Evolutionary conservation across 306 rosid genomes (phyloP).

Genomic region (Cucurbita maxima): DNA sequence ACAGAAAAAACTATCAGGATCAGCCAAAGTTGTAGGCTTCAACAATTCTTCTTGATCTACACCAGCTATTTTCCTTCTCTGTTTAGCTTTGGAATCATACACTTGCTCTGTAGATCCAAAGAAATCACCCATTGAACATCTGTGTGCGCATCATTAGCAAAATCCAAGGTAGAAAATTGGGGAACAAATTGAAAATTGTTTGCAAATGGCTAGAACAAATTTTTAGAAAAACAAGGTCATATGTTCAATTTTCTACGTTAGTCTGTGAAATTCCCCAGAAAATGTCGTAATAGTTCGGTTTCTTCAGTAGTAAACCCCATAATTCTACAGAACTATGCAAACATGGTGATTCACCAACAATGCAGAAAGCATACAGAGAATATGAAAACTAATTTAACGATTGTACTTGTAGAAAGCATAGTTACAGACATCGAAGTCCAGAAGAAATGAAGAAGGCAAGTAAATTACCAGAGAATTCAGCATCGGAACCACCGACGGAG

Average conservation of each 20-base stretch:
- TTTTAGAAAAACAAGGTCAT: not conserved
- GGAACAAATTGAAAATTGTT: too few species aligned
- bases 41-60: slow-evolving; percentile 64
- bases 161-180: not conserved
- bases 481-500: slow-evolving; percentile 40
- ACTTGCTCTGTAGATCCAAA: slow-evolving; percentile 29
- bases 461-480: slow-evolving; percentile 38
- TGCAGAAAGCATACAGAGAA: not conserved
- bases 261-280: not conserved
- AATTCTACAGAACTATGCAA: not conserved
- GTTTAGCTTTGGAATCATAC: slow-evolving; percentile 31
- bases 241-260: too few species aligned
- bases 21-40: slow-evolving; percentile 66
- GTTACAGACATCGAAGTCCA: not conserved
- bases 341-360: not conserved
- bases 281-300: not conserved
- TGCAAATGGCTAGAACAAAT: not conserved
- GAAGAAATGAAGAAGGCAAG: not conserved
- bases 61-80: slow-evolving; percentile 53
- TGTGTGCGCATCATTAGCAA: not conserved
- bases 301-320: not conserved
- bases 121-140: slow-evolving; percentile 1
- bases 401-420: not conserved
- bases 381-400: not conserved
- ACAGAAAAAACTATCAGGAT: slow-evolving; percentile 71